Percentiles rank a stretch among this genome's conserved stretches.
phyloP scores from a whole-genome alignment of 768 basidiomycete genomes.

The Psilocybe sp. region DNA sequence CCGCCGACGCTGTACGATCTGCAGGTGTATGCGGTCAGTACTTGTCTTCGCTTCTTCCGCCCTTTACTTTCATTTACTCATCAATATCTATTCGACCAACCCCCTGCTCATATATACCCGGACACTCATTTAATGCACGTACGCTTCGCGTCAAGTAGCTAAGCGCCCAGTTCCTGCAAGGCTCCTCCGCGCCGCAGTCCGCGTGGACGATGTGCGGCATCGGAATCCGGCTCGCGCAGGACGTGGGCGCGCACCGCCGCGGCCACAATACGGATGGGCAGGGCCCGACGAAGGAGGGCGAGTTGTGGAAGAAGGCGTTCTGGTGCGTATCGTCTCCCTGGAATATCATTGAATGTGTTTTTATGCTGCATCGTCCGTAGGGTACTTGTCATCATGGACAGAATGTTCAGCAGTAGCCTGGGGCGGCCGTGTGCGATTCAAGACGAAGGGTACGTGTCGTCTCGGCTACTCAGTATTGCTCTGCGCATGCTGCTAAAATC shows the following conservation, averaged over 20 bases:
- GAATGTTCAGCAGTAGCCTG: constrained; percentile 38
- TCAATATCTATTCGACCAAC: neutral
- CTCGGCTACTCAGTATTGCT: neutral
- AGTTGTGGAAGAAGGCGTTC: constrained; percentile 66
- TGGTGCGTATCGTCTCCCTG: constrained; percentile 43
- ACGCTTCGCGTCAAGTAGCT: constrained; percentile 26
- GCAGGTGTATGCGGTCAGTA: constrained; percentile 52
- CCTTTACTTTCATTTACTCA: too few relatives aligned
- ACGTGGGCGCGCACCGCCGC: constrained; percentile 60
- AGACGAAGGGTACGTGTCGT: constrained; percentile 61
- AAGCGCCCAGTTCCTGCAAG: constrained; percentile 41
- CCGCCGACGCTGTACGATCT: constrained; percentile 66
- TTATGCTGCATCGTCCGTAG: constrained; percentile 24
- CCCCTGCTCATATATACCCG: too few relatives aligned
- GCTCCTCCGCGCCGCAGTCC: constrained; percentile 47
- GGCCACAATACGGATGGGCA: constrained; percentile 8
- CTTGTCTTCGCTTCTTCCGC: neutral
- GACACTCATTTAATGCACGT: neutral
- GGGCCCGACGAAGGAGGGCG: constrained; percentile 45
- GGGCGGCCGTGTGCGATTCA: constrained; percentile 69
- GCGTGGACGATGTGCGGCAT: constrained; percentile 62
- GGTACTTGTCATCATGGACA: constrained; percentile 44
- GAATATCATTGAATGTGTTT: neutral
- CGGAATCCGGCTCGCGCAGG: constrained; percentile 64
- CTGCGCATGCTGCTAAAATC: neutral